phyloP scores from a whole-genome alignment of 305 asterid species.

The Solanum hybrid region DNA sequence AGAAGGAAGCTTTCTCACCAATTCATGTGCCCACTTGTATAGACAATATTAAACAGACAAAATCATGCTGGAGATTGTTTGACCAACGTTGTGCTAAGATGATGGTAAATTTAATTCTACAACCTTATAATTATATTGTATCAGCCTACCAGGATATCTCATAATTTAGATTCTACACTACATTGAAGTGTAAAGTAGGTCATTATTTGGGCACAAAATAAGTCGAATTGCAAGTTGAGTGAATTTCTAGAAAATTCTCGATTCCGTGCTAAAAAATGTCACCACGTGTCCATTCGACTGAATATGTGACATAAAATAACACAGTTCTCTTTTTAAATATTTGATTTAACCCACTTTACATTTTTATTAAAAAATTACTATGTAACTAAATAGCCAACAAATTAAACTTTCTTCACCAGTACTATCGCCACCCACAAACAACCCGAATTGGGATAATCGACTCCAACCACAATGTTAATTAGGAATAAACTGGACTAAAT shows the following conservation, averaged over 20 bases:
- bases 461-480: neutral
- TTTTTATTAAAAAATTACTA: neutral
- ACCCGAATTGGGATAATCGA: neutral
- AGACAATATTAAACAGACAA: neutral
- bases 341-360: neutral
- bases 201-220: neutral
- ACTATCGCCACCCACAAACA: neutral
- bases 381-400: neutral
- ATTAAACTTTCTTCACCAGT: neutral
- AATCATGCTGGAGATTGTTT: neutral
- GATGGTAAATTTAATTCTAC: neutral
- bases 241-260: neutral
- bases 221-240: neutral
- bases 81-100: neutral
- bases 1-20: neutral
- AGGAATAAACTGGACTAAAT: neutral
- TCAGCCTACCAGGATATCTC: neutral
- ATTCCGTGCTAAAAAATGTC: neutral
- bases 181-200: neutral
- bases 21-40: conserved; percentile 17
- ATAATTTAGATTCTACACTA: neutral
- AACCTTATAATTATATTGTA: neutral
- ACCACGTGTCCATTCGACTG: neutral
- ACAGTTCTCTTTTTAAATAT: neutral
- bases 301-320: neutral